Evolutionary conservation across 225 moss, liverwort and hornwort genomes (phyloP), one percentile per base, ranked within the genome.

Genomic region (Marchantia polymorpha): DNA sequence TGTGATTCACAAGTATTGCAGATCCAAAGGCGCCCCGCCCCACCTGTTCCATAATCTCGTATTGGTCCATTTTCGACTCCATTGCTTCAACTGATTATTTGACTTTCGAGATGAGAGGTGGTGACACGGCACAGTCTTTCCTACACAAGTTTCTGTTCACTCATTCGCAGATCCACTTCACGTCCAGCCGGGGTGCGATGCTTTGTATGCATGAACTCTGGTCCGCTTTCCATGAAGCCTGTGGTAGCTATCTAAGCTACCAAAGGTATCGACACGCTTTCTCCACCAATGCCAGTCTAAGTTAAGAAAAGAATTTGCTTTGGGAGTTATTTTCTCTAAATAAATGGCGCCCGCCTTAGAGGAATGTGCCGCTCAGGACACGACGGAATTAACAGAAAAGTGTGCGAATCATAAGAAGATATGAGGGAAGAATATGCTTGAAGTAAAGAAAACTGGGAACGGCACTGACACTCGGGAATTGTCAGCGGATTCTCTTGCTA

Each of bases 181-280:
- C 69, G 52, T 61, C 74, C 76, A 66, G 69, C 64, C 77, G 52
- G 82, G 52, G 72, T 82, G 19, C 77, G 52, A 19, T 30, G 61
- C 52, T 80, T 63, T 39, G 65, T 53, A 64, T 76, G 76, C 71
- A 75, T 59, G 64, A 25, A 31, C 72, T 51, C 58, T 58, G 72
- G 73, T 58, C 66, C 72, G 79, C 64, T 65, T 67, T 73, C 82
- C 85, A 86, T 86, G 73, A 83, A 66, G 75, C 55, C 71, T 78
- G 69, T 72, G 78, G 78, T 55, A 78, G 30, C 68, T 78, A n/a
- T 77, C 64, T 23, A 69, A 60, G 59, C 76, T 76, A 23, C 76
- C 22, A 61, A 49, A 60, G 20, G 48, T 23, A 29, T 20, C 48
- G 76, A 60, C 31, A 22, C 60, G 52, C 52, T 61, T 61, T 29